phyloP scores from a whole-genome alignment of 768 basidiomycete species.

The Brasilioporus rufonigricans region DNA sequence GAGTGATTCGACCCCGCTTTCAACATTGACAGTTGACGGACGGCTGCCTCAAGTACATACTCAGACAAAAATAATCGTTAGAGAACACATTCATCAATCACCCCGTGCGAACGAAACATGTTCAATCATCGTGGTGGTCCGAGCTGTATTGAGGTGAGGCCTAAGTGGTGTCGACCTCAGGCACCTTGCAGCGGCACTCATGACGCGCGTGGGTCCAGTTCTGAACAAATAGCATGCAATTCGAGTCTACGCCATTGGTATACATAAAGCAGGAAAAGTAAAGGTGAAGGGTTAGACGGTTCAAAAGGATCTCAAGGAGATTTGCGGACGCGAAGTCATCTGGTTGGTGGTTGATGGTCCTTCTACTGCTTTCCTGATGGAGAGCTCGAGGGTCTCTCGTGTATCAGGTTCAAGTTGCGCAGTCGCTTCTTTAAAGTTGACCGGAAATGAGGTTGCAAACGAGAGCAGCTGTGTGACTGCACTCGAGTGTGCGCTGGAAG shows the following conservation, averaged over 20 bases:
- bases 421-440: slow-evolving; percentile 84
- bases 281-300: neutral
- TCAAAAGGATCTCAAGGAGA: slow-evolving; percentile 72
- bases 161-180: neutral
- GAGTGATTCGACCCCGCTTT: too few relatives aligned
- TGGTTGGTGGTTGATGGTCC: slow-evolving; percentile 37
- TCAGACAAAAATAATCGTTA: too few relatives aligned
- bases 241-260: neutral
- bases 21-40: too few relatives aligned
- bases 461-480: slow-evolving; percentile 66
- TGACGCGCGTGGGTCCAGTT: neutral
- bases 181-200: neutral
- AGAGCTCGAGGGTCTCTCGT: slow-evolving; percentile 67
- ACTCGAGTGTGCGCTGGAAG: slow-evolving; percentile 50
- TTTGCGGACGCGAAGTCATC: slow-evolving; percentile 63
- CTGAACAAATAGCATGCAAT: neutral
- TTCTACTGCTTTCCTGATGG: slow-evolving; percentile 73
- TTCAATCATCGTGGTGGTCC: neutral
- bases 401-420: slow-evolving; percentile 56
- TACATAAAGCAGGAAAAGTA: slow-evolving; percentile 1
- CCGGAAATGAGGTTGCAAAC: slow-evolving; percentile 69
- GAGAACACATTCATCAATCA: neutral
- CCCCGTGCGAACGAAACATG: neutral
- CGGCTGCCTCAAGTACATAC: neutral
- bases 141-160: neutral